Evolutionary conservation across 345 rosid species (phyloP), one percentile per base, ranked within the genome.

Genomic region (Cardamine occulta): DNA sequence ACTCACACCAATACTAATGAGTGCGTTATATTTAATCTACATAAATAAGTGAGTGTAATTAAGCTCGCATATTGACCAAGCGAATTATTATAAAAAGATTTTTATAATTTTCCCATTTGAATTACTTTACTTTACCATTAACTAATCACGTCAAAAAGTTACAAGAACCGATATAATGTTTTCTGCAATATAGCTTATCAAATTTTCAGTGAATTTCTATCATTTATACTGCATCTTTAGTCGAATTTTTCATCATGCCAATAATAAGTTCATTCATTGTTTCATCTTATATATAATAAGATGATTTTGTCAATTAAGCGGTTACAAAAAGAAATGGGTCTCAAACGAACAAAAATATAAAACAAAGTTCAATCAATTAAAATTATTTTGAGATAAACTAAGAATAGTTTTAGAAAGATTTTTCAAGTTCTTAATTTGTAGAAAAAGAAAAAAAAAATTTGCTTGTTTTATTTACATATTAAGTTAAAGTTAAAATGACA

Each of bases 11-110:
- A 63, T 29, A 71, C 48, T 14, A 54, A 58, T 31, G 67, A 65
- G 81, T 77, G 81, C 77, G 77, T 77, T 77, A 77, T 77, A 49
- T 57, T 72, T 48, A 77, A 63, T 64, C 54, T 35, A 28, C 17
- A 35, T 32, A 26, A 24, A 54, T 11, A 63, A 55, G 61, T 65
- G 72, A 72, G 81, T 72, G 77, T 72, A 57, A 71, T 58, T 65
- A 65, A 77, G 72, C 48, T 77, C 40, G 67, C 68, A 77, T 71
- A 49, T 57, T 65, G 40, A 63, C 77, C 81, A 77, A 72, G 77
- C 63, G 60, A 58, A 48, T 63, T 31, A 44, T 23, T 56, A 60
- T 21, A 37, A 11, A 35, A 45, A 71, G 23, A 44, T 15, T 44
- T 54, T 63, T 8, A 39, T 12, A 51, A 42, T n/a, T 45, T 69